Evolutionary conservation across 2,329 filamentous ascomycete genomes (phyloP).

Genomic region (Colletotrichum sp.): DNA sequence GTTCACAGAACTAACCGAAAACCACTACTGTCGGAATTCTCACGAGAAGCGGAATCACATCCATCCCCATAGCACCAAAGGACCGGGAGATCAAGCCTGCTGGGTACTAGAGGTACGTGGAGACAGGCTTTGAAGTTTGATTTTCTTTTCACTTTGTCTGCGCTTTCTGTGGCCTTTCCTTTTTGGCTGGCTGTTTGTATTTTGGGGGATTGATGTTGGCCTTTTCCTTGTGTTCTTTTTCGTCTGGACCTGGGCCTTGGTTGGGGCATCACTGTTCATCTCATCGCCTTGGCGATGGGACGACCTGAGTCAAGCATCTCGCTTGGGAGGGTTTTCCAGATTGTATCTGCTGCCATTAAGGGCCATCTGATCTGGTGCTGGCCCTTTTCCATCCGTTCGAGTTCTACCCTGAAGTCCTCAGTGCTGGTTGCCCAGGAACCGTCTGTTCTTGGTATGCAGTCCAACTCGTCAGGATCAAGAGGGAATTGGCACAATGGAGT

Average conservation of each 20-base stretch:
- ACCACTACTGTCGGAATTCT: background rate
- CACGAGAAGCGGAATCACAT: background rate
- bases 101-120: background rate
- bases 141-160: background rate
- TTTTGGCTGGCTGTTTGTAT: background rate
- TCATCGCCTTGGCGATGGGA: background rate
- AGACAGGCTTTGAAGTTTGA: background rate
- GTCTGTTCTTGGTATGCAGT: background rate
- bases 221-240: background rate
- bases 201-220: background rate
- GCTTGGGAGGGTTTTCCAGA: background rate
- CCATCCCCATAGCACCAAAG: background rate
- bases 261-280: background rate
- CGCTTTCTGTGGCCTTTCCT: background rate
- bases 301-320: background rate
- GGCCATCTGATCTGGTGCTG: background rate
- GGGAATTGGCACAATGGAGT: background rate
- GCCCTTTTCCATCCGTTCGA: background rate
- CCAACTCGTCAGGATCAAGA: background rate
- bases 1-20: too few relatives aligned
- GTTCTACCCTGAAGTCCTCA: background rate
- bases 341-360: background rate
- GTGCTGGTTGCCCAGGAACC: background rate
- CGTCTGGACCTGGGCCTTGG: background rate
- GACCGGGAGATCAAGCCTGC: background rate